Base-by-base conservation (phyloP, 1,139 yeast genomes). In the Kodamaea derodonti region DNA sequence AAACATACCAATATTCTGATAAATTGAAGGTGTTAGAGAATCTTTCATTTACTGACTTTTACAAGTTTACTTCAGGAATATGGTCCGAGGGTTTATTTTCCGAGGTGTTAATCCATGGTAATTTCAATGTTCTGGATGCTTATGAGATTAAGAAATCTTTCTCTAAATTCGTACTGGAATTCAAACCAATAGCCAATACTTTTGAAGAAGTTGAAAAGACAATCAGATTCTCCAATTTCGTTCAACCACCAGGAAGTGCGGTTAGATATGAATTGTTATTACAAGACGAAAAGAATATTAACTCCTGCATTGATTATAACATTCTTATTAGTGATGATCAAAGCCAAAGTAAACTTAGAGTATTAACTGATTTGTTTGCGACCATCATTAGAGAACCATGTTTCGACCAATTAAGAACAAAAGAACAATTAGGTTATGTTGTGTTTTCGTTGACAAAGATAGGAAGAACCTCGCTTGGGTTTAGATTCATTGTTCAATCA, bases 351-450 rank as follows among this genome's bases (percentile, higher is more conserved):
- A 53, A 49, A 27, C 39, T 54, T 23, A 53, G 69, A 30, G 64
- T 87, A 0, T 53, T 76, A 35, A 69, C 83, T 14, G 88, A 84
- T 34, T 61, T 92, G 35, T 58, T 87, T 32, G 75, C 83, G 0
- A 88, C 85, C 37, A 71, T 88, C 41, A 67, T 84, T 32, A 78
- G 75, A 42, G 97, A 90, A 54, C 97, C 97, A 1, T 84, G 90
- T 36, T 92, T 92, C 58, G 82, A 86, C 54, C 86, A 84, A 45
- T 70, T 92, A 38, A 74, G 98, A 58, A 92, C 98, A 3, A 82
- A 86, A 49, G 98, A 92, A 58, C 97, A 92, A 55, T 68, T 85
- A 24, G 95, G 95, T 2, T 85, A 85, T 52, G 88, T 92, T 40
- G 98, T 92, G 0, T 87, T 86, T 54, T 80, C 94, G 25, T 85